These are phyloP conservation scores for Aegilops sharonensis DNA, from an alignment of 176 grass and related monocot species.

Conservation along the genomic window DNA sequence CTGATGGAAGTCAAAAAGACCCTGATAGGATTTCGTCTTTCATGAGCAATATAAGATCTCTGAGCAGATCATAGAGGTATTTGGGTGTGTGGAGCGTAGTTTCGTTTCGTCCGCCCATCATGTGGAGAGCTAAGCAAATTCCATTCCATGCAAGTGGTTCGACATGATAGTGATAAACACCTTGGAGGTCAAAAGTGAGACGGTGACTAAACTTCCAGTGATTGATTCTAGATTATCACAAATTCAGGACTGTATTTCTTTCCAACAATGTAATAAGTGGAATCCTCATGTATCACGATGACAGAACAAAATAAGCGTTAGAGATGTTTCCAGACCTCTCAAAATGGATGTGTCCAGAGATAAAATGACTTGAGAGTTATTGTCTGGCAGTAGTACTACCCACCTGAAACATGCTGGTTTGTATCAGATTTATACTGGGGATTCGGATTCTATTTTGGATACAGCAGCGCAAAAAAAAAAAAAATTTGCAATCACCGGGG, in stretches of 20 bases:
- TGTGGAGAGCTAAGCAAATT: not conserved
- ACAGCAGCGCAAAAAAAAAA: too few relatives aligned
- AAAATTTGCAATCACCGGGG: too few relatives aligned
- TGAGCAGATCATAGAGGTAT: not conserved
- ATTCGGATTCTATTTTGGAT: too few relatives aligned
- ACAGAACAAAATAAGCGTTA: not conserved
- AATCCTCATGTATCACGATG: not conserved
- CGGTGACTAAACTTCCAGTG: not conserved
- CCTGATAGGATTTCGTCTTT: conserved; percentile 58
- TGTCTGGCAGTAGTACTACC: not conserved
- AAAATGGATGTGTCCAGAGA: not conserved
- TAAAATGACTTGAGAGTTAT: not conserved
- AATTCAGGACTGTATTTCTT: not conserved
- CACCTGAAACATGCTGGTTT: too few relatives aligned
- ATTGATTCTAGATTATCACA: not conserved
- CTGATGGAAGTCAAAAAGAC: conserved; percentile 70
- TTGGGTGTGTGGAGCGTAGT: not conserved
- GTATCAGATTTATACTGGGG: too few relatives aligned
- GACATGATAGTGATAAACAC: not conserved
- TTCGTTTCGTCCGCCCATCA: not conserved
- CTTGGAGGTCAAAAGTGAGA: not conserved
- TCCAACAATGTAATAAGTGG: not conserved
- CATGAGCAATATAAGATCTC: conserved; percentile 51
- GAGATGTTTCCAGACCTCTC: not conserved
- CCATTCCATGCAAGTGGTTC: not conserved